phyloP scores from a whole-genome alignment of 2,329 filamentous ascomycete genomes.

The Diaporthe destruens region DNA sequence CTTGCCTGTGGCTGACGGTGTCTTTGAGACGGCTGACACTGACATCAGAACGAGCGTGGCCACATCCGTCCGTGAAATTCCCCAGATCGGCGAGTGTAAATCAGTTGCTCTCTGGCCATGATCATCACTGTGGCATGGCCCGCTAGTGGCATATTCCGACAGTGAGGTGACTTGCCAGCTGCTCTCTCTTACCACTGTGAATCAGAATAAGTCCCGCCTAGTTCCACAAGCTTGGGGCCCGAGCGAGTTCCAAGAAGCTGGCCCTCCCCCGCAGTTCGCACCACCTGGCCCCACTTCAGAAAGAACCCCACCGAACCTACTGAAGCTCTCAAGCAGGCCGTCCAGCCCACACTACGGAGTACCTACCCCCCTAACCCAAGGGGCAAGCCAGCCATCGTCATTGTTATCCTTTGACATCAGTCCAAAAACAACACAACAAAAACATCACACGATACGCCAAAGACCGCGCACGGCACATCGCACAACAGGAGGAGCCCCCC shows the following conservation, averaged over 20 bases:
- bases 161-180: conserved; percentile 6
- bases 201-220: no score
- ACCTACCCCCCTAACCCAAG: not conserved
- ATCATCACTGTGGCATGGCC: not conserved
- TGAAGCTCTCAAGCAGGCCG: not conserved
- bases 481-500: not conserved
- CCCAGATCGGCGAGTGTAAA: not conserved
- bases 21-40: conserved; percentile 12
- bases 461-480: not conserved
- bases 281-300: conserved; percentile 6
- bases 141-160: not conserved
- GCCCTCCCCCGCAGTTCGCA: conserved; percentile 23
- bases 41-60: conserved; percentile 17
- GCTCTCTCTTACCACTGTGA: not conserved
- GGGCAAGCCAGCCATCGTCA: conserved; percentile 27
- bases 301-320: conserved; percentile 19
- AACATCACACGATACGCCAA: conserved; percentile 21
- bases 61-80: not conserved
- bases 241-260: not conserved
- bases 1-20: conserved; percentile 1
- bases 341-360: not conserved
- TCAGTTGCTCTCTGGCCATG: conserved; percentile 9
- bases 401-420: conserved; percentile 25
- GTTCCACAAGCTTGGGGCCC: not conserved
- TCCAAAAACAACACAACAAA: conserved; percentile 16